Evolutionary conservation across 1,284 basidiomycete genomes (phyloP).

Genomic region (Ganoderma sinense): DNA sequence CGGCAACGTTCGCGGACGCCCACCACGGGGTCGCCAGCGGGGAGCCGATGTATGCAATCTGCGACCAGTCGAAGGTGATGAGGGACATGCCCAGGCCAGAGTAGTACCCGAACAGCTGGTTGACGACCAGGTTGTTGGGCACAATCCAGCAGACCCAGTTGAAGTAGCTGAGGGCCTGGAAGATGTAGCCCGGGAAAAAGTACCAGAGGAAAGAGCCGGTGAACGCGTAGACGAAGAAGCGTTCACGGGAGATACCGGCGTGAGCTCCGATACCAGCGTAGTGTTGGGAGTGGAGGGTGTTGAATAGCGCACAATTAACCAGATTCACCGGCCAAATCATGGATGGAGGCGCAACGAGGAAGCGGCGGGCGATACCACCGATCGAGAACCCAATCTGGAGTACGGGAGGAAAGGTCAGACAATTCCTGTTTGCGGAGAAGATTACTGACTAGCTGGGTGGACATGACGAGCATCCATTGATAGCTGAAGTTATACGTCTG

Average conservation of each 20-base stretch:
- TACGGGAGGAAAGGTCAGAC: constrained; percentile 67
- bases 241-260: constrained; percentile 61
- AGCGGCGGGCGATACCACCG: constrained; percentile 64
- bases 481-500: constrained; percentile 71
- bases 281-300: constrained; percentile 71
- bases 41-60: constrained; percentile 41
- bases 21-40: constrained; percentile 43
- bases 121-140: constrained; percentile 71
- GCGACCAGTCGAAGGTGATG: constrained; percentile 52
- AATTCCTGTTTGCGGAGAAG: constrained; percentile 35
- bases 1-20: constrained; percentile 41
- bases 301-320: constrained; percentile 84
- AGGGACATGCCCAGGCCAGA: constrained; percentile 80
- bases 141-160: constrained; percentile 72
- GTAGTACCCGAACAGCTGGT: constrained; percentile 82
- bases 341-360: constrained; percentile 70
- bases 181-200: constrained; percentile 57
- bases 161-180: constrained; percentile 51
- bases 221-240: constrained; percentile 41
- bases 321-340: constrained; percentile 80
- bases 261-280: constrained; percentile 69
- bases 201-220: constrained; percentile 38
- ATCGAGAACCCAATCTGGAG: constrained; percentile 86
- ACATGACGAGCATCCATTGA: constrained; percentile 85
- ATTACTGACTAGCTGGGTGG: constrained; percentile 68